Conservation (phyloP, 306 rosid species). For the Phaseolus lunatus region DNA sequence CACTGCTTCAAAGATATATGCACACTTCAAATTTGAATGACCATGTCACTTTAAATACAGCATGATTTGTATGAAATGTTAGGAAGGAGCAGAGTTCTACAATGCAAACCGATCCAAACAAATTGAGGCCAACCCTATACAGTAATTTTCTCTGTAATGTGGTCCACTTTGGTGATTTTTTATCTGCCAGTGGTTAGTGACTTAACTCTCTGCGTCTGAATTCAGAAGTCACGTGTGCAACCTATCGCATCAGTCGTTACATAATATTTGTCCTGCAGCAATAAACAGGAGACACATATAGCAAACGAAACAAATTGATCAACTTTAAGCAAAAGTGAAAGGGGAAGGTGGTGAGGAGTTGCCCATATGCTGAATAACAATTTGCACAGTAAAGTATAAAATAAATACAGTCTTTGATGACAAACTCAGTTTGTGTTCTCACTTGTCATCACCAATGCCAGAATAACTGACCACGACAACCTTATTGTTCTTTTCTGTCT, state of each 20-base stretch:
- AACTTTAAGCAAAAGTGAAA: slow-evolving; percentile 5
- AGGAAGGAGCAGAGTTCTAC: not conserved
- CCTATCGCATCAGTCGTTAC: slow-evolving; percentile 28
- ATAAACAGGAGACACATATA: not conserved
- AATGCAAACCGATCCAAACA: not conserved
- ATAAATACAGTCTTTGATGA: not conserved
- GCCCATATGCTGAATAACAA: slow-evolving; percentile 5
- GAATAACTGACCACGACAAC: slow-evolving; percentile 39
- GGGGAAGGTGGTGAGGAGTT: not conserved
- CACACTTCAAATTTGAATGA: too few species aligned
- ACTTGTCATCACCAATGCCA: slow-evolving; percentile 38
- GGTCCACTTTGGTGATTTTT: slow-evolving; percentile 32
- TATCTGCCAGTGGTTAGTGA: slow-evolving; percentile 35
- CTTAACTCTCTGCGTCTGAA: slow-evolving; percentile 35
- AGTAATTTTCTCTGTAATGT: slow-evolving; percentile 18
- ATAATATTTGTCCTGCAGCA: slow-evolving; percentile 35
- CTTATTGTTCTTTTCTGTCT: slow-evolving; percentile 58
- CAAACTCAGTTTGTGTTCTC: slow-evolving; percentile 39
- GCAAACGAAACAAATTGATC: slow-evolving; percentile 17
- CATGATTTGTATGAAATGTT: not conserved
- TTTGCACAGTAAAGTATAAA: slow-evolving; percentile 12
- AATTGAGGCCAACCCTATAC: not conserved
- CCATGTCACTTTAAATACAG: not conserved
- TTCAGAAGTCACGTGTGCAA: slow-evolving; percentile 35
- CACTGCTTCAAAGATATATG: too few species aligned